Evolutionary conservation across 257 asterid genomes (phyloP), one percentile per base, ranked within the genome.

Genomic region (Cinchona pubescens): DNA sequence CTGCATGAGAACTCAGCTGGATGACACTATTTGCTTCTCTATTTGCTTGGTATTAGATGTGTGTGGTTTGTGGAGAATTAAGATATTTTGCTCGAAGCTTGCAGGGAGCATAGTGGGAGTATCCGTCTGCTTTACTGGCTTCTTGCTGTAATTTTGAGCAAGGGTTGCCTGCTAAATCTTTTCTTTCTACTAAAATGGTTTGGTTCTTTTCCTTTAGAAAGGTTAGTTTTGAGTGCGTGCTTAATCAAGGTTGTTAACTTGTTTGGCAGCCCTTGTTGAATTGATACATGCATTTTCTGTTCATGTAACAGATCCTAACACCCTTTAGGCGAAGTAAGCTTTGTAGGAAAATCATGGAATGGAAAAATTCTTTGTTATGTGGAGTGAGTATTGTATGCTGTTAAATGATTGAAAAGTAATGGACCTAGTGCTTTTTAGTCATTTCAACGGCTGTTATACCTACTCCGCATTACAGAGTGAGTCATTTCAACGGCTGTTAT

Each of bases 1-100:
- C 90, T 94, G 53, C 99, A 94, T 8, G 99, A 94, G 87, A 89
- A 94, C 77, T 94, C 99, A 25, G 72, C 92, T 67, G 74, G 83
- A 75, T 83, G 87, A 91, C 74, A 69, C 68, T 81, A 11, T 43
- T 67, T 37, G 43, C 71, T 67, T 25, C 64, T 32, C 13, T 7
- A 3, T 11, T 49, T 51, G 29, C 51, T 48, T 71, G 60, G 11
- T 12, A 10, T 19, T 40, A 27, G 2, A 19, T 6, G 30, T 46
- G 68, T 29, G 13, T 27, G 3, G 49, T 45, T 43, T 45, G 27
- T 43, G 40, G 9, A 68, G 73, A 27, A 30, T 45, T 12, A 67
- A 42, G 9, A 23, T 40, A 4, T 40, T 30, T 42, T n/a, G 72
- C 30, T 3, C 8, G 51, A n/a, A 46, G 18, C 45, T 60, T 66